Evolutionary conservation across 169 alveolate species (phyloP).

Genomic region (Plasmodium sp.): DNA sequence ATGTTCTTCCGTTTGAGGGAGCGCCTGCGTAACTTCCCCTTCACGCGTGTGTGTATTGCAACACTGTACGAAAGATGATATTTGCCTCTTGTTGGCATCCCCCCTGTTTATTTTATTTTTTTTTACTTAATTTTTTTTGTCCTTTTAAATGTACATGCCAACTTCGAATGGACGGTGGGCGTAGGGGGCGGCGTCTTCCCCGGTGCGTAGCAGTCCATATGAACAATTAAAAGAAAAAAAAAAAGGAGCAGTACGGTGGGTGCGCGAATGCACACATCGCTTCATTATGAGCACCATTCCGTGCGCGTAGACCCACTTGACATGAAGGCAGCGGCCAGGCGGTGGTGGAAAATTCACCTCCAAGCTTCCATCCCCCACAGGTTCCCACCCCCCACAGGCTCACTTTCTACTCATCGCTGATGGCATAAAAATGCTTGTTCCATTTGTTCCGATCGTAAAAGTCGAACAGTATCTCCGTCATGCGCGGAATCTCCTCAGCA

Average conservation of each 20-base stretch:
- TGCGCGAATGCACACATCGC: neutral
- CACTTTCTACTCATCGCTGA: neutral
- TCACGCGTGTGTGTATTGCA: neutral
- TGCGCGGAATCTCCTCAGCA: conserved; percentile 10
- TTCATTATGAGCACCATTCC: neutral
- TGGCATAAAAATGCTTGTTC: conserved; percentile 23
- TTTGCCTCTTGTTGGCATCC: neutral
- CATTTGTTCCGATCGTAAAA: conserved; percentile 55
- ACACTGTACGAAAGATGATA: neutral
- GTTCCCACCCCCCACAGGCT: neutral
- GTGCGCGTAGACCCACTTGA: neutral
- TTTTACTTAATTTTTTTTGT: neutral
- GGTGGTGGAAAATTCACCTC: neutral
- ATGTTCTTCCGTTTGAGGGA: neutral
- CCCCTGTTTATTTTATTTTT: neutral
- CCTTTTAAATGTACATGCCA: neutral
- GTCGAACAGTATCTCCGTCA: conserved; percentile 11
- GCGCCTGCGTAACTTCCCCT: neutral
- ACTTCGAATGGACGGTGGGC: neutral
- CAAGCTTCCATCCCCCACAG: no score
- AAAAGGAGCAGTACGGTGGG: neutral
- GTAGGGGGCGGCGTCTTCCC: neutral
- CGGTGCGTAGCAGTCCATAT: neutral
- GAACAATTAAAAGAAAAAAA: neutral
- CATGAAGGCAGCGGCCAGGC: neutral